Percentiles rank a stretch among this genome's conserved stretches.
phyloP scores from a whole-genome alignment of 495 filamentous ascomycete species.

The Pseudomonodictys pantanalensis region DNA sequence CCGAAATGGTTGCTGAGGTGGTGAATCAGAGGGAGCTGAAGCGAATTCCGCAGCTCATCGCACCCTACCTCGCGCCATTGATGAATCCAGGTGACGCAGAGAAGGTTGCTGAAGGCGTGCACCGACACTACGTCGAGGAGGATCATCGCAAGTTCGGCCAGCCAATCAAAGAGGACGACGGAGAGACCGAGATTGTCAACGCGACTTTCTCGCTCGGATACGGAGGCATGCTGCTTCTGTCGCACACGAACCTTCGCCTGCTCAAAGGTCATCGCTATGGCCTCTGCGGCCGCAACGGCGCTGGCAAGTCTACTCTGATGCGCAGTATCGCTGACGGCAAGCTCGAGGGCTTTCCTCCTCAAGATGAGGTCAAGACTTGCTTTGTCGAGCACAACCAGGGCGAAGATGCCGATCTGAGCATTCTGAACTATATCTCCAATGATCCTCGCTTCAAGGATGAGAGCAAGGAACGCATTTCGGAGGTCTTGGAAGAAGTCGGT shows the following conservation, averaged over 20 bases:
- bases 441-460: slow-evolving; percentile 76
- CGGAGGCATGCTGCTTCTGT: slow-evolving; percentile 95
- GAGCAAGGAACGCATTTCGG: slow-evolving; percentile 72
- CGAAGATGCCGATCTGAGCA: slow-evolving; percentile 92
- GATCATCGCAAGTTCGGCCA: slow-evolving; percentile 84
- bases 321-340: slow-evolving; percentile 92
- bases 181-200: slow-evolving; percentile 91
- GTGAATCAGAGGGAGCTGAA: slow-evolving; percentile 76
- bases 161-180: slow-evolving; percentile 80
- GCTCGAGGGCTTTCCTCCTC: slow-evolving; percentile 92
- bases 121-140: slow-evolving; percentile 71
- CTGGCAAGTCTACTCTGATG: slow-evolving; percentile 98
- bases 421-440: slow-evolving; percentile 84
- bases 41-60: slow-evolving; percentile 63
- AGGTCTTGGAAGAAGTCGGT: slow-evolving; percentile 83
- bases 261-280: slow-evolving; percentile 96
- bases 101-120: slow-evolving; percentile 61
- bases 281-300: slow-evolving; percentile 93
- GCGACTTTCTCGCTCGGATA: slow-evolving; percentile 97
- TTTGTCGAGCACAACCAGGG: slow-evolving; percentile 99
- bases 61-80: slow-evolving; percentile 72
- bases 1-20: slow-evolving; percentile 84
- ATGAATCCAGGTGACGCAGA: slow-evolving; percentile 56
- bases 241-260: slow-evolving; percentile 90
- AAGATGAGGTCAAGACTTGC: slow-evolving; percentile 86